Conservation (phyloP, 306 rosid genomes). For the Macrotyloma uniflorum region DNA sequence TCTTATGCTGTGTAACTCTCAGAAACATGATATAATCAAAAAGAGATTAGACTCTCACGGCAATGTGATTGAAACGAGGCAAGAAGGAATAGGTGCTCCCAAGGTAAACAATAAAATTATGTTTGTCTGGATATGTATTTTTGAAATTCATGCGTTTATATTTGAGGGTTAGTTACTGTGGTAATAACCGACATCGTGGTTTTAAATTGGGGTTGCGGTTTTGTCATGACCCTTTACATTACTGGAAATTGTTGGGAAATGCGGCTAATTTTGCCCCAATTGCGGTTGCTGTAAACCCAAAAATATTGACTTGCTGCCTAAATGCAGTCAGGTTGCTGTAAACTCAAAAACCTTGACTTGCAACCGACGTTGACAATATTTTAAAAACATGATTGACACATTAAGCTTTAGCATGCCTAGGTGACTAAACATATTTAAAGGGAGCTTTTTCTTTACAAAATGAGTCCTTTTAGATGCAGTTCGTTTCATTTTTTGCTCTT, state of each 20-base stretch:
- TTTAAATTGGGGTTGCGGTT: background rate
- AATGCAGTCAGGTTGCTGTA: background rate
- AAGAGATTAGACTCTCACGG: slow-evolving; percentile 90
- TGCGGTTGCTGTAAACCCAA: background rate
- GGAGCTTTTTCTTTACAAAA: background rate
- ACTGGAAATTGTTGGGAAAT: background rate
- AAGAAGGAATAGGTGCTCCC: slow-evolving; percentile 90
- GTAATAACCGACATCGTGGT: background rate
- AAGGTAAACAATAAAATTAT: slow-evolving; percentile 54
- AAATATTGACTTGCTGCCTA: no score
- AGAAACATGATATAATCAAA: slow-evolving; percentile 95
- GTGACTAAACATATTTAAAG: background rate
- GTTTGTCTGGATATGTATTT: background rate
- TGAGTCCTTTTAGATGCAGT: slow-evolving; percentile 19
- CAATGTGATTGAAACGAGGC: slow-evolving; percentile 86
- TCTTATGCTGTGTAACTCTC: slow-evolving; percentile 36
- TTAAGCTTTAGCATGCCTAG: slow-evolving; percentile 1
- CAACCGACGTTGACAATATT: background rate
- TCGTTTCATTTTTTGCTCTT: background rate
- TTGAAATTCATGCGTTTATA: background rate
- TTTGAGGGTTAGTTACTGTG: background rate
- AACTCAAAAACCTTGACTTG: background rate
- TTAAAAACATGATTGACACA: background rate
- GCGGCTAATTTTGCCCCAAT: background rate
- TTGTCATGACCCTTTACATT: background rate